phyloP scores from a whole-genome alignment of 495 filamentous ascomycete species.

The Podospora pseudocomata region DNA sequence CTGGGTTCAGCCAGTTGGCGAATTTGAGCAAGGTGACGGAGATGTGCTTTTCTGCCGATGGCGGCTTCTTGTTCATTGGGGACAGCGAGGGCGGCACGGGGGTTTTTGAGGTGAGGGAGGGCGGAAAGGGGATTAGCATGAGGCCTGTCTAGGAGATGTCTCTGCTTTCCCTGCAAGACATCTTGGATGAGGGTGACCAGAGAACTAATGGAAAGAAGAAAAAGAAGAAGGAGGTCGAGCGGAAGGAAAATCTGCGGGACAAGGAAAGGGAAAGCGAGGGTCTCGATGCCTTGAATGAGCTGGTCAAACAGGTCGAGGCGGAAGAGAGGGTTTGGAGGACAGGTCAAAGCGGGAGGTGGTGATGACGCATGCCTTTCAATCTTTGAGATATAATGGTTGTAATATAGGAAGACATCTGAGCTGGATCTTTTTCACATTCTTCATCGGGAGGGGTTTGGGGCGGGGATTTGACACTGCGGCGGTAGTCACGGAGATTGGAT shows the following conservation, averaged over 20 bases:
- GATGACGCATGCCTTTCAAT: neutral
- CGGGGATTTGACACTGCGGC: neutral
- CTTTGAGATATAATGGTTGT: neutral
- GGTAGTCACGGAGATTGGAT: neutral
- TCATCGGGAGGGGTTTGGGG: neutral
- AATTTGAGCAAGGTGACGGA: conserved; percentile 30
- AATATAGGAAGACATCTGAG: neutral
- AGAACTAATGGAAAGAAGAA: neutral
- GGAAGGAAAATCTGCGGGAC: neutral
- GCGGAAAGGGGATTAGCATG: conserved; percentile 2
- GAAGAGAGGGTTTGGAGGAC: neutral
- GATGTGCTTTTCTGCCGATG: conserved; percentile 33
- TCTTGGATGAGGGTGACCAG: neutral
- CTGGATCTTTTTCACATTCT: neutral
- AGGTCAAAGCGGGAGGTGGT: neutral
- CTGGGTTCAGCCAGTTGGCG: conserved; percentile 26
- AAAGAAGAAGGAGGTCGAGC: neutral
- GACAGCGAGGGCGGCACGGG: conserved; percentile 28
- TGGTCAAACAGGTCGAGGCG: neutral
- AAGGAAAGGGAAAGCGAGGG: no score
- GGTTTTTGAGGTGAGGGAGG: conserved; percentile 34
- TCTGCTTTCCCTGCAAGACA: neutral
- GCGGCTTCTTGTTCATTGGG: conserved; percentile 34
- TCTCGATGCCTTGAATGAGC: neutral
- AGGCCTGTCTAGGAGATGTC: neutral